Percentiles rank a stretch among this genome's conserved stretches.
Conservation (phyloP, 768 basidiomycete genomes). For the Boletus rufocinnamomeus region DNA sequence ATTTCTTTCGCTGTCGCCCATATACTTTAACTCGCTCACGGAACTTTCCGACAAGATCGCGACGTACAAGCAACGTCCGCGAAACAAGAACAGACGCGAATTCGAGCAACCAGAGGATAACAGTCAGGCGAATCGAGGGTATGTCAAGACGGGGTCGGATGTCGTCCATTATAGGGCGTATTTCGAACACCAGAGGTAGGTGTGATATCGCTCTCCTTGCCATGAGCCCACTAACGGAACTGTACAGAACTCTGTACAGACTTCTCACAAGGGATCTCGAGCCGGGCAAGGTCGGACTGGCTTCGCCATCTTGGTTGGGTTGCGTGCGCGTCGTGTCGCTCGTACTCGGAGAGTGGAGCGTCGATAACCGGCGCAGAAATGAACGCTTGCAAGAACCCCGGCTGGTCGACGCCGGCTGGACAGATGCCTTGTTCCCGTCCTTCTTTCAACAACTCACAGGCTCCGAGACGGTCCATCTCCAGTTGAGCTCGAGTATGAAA, state of each 20-base stretch:
- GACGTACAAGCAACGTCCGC: constrained; percentile 40
- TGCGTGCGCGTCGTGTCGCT: constrained; percentile 39
- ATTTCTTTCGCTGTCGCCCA: constrained; percentile 52
- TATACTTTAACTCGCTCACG: constrained; percentile 37
- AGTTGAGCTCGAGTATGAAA: constrained; percentile 6
- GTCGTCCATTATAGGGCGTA: constrained; percentile 35
- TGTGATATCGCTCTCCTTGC: neutral
- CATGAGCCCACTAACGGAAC: neutral
- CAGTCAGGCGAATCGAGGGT: constrained; percentile 46
- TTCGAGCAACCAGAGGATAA: constrained; percentile 31
- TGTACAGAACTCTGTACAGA: constrained; percentile 35
- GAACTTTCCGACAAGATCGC: constrained; percentile 42
- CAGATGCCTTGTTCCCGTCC: constrained; percentile 37
- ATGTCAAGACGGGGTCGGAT: constrained; percentile 24
- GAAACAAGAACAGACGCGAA: constrained; percentile 34
- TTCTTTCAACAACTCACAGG: constrained; percentile 24
- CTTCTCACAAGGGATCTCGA: constrained; percentile 28
- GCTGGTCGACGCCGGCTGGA: constrained; percentile 44
- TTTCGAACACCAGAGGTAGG: constrained; percentile 50
- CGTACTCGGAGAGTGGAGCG: constrained; percentile 36
- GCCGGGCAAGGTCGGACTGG: constrained; percentile 36
- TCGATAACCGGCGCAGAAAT: constrained; percentile 34
- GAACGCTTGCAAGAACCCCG: constrained; percentile 36
- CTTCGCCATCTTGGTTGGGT: constrained; percentile 34
- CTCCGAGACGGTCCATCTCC: constrained; percentile 22